Evolutionary conservation across 306 rosid genomes (phyloP).

Genomic region (Citrullus amarus): DNA sequence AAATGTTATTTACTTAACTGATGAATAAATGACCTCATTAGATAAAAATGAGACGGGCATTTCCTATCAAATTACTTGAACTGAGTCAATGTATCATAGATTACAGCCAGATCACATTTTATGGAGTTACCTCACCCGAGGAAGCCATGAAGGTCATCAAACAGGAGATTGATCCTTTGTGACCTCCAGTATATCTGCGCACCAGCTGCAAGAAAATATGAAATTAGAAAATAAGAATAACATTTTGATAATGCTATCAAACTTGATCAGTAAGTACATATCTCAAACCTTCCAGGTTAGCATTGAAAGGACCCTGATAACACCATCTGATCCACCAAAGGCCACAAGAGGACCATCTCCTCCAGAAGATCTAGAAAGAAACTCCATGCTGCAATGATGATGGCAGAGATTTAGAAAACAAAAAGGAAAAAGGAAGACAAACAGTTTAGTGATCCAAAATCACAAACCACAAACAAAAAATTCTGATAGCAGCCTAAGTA

Average conservation of each 20-base stretch:
- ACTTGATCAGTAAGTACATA: constrained; percentile 18
- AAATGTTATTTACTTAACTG: neutral
- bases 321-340: constrained; percentile 97
- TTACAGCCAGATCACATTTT: constrained; percentile 12
- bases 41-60: neutral
- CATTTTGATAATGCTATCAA: neutral
- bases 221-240: constrained; percentile 15
- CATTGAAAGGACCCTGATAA: constrained; percentile 96
- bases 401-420: neutral
- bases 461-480: neutral
- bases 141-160: constrained; percentile 88
- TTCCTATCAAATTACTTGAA: neutral
- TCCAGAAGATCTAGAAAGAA: constrained; percentile 71
- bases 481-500: neutral
- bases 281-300: constrained; percentile 86
- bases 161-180: constrained; percentile 92
- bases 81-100: neutral
- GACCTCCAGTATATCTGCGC: constrained; percentile 91
- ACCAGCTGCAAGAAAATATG: constrained; percentile 60
- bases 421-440: constrained; percentile 3
- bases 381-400: constrained; percentile 78
- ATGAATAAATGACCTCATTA: neutral
- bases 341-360: constrained; percentile 96
- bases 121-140: constrained; percentile 81
- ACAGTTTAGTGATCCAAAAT: neutral